Evolutionary conservation across 257 asterid species (phyloP), one percentile per base, ranked within the genome.

Genomic region (Haberlea rhodopensis): DNA sequence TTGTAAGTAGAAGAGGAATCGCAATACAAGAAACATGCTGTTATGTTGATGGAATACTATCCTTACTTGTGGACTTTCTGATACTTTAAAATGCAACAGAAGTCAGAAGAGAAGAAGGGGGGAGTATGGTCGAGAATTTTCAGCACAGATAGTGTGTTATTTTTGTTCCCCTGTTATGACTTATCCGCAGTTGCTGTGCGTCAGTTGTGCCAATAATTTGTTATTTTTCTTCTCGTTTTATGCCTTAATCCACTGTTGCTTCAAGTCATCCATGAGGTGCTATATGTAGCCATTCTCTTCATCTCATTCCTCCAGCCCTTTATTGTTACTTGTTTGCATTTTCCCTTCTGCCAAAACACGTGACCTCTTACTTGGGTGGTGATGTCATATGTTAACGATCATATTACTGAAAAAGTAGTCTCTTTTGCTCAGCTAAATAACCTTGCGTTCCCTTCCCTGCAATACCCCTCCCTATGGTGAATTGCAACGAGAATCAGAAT

Each of bases 71-170:
- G 68, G n/a, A 8, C 51, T 29, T 56, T 28, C 57, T 63, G 65
- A 4, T 43, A 15, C 57, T 69, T 49, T 59, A 37, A 31, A 26
- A 43, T 37, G 3, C 19, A 40, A 40, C 46, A 61, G 40, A 71
- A 46, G 8, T n/a, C 25, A n/a, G 24, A 25, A 52, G 55, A 21
- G 2, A 32, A 60, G 45, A 8, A 54, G 27, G 57, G 6, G 19
- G 59, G 53, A 45, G 27, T 40, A 65, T 59, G 24, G 4, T 2
- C 58, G 65, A 51, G 62, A 53, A 64, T 65, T 67, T 57, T 59
- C 65, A 57, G 48, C 57, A 51, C 60, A 65, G 43, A 37, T 22
- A 19, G 25, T 32, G 49, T 27, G 21, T 25, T 32, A 46, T 27
- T 25, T 61, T 56, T 18, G 13, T 19, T 11, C 57, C 45, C 32